Conservation (phyloP, 2,329 filamentous ascomycete species). For the Fonsecaea pedrosoi region DNA sequence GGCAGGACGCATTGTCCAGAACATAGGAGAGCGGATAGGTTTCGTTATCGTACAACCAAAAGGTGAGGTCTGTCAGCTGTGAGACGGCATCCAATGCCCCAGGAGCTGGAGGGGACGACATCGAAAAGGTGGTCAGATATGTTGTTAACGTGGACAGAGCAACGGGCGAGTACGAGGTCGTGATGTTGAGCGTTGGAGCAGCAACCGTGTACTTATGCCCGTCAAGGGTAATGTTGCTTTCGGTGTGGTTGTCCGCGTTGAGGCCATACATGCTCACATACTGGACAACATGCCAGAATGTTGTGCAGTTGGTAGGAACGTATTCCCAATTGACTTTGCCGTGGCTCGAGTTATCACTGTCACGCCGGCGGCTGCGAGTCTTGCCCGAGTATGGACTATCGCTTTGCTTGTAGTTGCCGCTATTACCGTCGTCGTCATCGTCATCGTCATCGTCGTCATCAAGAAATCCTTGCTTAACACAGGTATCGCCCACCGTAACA, state of each 20-base stretch:
- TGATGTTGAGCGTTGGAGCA: conserved; percentile 32
- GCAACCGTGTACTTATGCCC: conserved; percentile 24
- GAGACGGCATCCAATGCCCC: conserved; percentile 14
- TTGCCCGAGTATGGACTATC: background rate
- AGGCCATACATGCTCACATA: conserved; percentile 32
- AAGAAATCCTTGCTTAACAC: conserved; percentile 23
- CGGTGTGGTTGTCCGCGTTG: background rate
- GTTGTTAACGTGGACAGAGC: conserved; percentile 18
- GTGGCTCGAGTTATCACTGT: conserved; percentile 2
- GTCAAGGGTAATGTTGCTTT: conserved; percentile 26
- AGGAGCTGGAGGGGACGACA: conserved; percentile 5
- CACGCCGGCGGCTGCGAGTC: conserved; percentile 2
- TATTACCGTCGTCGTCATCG: background rate
- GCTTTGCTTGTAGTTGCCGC: background rate
- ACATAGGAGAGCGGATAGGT: conserved; percentile 30
- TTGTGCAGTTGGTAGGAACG: conserved; percentile 30
- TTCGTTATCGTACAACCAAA: conserved; percentile 32
- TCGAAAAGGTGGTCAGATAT: conserved; percentile 26
- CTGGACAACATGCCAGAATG: conserved; percentile 31
- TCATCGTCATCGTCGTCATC: conserved; percentile 23
- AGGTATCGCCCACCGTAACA: conserved; percentile 21
- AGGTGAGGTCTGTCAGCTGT: conserved; percentile 17
- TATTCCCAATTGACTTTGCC: conserved; percentile 29
- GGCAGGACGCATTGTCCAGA: conserved; percentile 27
- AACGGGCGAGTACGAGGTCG: conserved; percentile 23